Evolutionary conservation across 495 filamentous ascomycete genomes (phyloP), one percentile per base, ranked within the genome.

Genomic region (Penicilliopsis zonata): DNA sequence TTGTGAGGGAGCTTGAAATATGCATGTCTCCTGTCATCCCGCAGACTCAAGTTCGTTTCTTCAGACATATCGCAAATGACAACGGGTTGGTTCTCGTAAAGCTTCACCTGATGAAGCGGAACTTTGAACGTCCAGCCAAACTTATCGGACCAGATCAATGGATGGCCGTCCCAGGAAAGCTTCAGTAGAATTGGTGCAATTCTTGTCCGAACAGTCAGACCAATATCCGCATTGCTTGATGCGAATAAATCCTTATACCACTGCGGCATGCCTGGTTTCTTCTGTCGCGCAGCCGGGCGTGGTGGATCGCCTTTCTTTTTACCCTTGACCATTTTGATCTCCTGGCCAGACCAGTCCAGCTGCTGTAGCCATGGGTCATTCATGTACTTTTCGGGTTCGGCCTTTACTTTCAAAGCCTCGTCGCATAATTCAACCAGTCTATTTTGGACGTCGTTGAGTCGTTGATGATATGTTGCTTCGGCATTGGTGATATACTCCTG

Each of bases 1-100:
- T 93, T 94, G 53, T 99, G 90, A 1, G 90, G 90, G 17, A 99
- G 61, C 46, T 96, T 99, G 60, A 87, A 94, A 53, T 92, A 99
- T 5, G 65, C 47, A 42, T 78, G 59, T 9, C 60, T 53, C 7
- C 28, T 40, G 48, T 96, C 86, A 38, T 85, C 70, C 13, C 73
- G 69, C 16, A 94, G 52, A 5, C 51, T 49, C 13, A 50, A 33
- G 35, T 76, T 71, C 36, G 74, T 67, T 40, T 93, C 87, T 37
- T 90, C 83, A 3, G 54, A 38, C 65, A 93, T 77, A 36, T 87
- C 74, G 41, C 85, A 87, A 27, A 69, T 57, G 13, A 72, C 61
- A 43, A 94, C 72, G 9, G 80, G 74, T 40, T 79, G 76, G 18
- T 77, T 69, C 7, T 62, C 63, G 42, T 84, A 94, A 34, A 72